These are phyloP conservation scores for Amanita pseudoporphyria DNA, from an alignment of 768 basidiomycete genomes.

Conservation along the genomic window DNA sequence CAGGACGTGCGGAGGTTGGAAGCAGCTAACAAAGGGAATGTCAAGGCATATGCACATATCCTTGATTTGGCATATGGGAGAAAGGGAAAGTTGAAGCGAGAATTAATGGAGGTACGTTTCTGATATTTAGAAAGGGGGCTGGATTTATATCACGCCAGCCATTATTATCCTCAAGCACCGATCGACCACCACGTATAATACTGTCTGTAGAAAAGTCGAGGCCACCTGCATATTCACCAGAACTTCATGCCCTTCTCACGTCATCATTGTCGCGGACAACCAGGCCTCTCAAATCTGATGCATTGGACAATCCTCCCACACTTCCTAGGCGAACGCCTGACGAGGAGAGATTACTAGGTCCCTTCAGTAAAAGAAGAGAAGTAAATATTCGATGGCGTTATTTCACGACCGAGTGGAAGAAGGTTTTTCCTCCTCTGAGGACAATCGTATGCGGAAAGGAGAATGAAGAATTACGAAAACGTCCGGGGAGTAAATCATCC, in stretches of 20 bases:
- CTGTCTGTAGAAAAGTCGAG: slow-evolving; percentile 39
- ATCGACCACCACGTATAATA: slow-evolving; percentile 39
- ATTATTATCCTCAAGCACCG: slow-evolving; percentile 33
- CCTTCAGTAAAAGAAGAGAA: slow-evolving; percentile 64
- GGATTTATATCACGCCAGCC: slow-evolving; percentile 30
- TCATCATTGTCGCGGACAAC: slow-evolving; percentile 35
- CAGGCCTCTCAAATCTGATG: slow-evolving; percentile 30
- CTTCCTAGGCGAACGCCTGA: slow-evolving; percentile 50
- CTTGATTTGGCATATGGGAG: slow-evolving; percentile 70
- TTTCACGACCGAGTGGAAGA: slow-evolving; percentile 44
- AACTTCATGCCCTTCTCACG: slow-evolving; percentile 53
- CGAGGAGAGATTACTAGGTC: slow-evolving; percentile 51
- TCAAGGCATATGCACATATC: slow-evolving; percentile 43
- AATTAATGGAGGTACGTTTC: slow-evolving; percentile 51
- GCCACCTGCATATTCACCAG: slow-evolving; percentile 58
- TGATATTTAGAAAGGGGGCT: slow-evolving; percentile 1
- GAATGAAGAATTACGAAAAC: background rate
- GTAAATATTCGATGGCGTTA: slow-evolving; percentile 65
- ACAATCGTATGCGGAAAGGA: background rate
- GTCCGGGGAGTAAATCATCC: too few relatives aligned
- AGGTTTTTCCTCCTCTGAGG: slow-evolving; percentile 53
- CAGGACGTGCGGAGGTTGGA: slow-evolving; percentile 47
- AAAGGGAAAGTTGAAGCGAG: slow-evolving; percentile 59
- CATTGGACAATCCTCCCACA: slow-evolving; percentile 40
- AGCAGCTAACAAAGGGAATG: slow-evolving; percentile 42